Conservation (phyloP, 352 stramenopile genomes). For the Pythium dissotocum region DNA sequence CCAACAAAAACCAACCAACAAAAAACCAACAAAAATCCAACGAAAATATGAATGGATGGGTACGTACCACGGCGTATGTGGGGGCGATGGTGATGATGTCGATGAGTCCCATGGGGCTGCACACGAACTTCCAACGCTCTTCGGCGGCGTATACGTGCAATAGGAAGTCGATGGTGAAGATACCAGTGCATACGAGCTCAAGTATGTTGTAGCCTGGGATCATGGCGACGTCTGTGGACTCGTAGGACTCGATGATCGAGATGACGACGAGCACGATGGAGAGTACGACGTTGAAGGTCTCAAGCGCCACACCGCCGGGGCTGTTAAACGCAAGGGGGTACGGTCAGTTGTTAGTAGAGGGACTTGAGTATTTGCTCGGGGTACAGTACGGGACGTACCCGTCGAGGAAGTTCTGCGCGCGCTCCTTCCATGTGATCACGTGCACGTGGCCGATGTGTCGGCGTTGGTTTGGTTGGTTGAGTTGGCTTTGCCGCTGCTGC, state of each 20-base stretch:
- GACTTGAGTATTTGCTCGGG: neutral
- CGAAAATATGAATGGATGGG: neutral
- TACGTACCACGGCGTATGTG: constrained; percentile 38
- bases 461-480: constrained; percentile 3
- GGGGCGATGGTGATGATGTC: constrained; percentile 62
- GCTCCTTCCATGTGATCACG: constrained; percentile 45
- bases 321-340: constrained; percentile 11
- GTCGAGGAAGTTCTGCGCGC: constrained; percentile 43
- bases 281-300: constrained; percentile 46
- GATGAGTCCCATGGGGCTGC: constrained; percentile 54
- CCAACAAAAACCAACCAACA: neutral
- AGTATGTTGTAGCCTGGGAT: constrained; percentile 32
- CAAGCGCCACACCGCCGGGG: constrained; percentile 34
- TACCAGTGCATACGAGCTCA: constrained; percentile 37
- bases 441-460: constrained; percentile 43
- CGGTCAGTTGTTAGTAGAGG: neutral
- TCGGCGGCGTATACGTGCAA: constrained; percentile 40
- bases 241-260: constrained; percentile 44
- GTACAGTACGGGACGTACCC: constrained; percentile 22
- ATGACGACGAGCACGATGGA: constrained; percentile 49
- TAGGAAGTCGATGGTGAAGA: constrained; percentile 59
- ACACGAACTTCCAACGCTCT: constrained; percentile 40
- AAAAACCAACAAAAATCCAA: neutral
- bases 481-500: constrained; percentile 3
- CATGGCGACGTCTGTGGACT: constrained; percentile 10